A percentile compares a stretch with the other conserved stretches of the same genome.
These are phyloP conservation scores for Cairneyella variabilis DNA, from an alignment of 495 filamentous ascomycete species.

Conservation along the genomic window DNA sequence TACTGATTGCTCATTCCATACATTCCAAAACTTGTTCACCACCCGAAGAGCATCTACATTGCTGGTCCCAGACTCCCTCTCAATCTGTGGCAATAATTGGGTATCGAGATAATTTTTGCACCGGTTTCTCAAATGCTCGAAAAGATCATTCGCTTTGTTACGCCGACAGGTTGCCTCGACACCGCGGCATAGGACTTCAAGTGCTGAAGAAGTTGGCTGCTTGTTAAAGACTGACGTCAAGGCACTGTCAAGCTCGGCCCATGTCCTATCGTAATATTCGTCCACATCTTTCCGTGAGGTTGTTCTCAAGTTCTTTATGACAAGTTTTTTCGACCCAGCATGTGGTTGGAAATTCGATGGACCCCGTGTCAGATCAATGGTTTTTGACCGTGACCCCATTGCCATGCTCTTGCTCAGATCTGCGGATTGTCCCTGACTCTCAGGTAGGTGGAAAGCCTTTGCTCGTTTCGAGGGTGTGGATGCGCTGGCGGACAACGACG, in stretches of 20 bases:
- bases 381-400: not conserved
- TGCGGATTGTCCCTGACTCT: not conserved
- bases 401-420: conserved; percentile 16
- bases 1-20: conserved; percentile 77
- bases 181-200: conserved; percentile 85
- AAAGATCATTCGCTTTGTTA: conserved; percentile 61
- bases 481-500: not conserved
- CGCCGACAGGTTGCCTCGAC: conserved; percentile 87
- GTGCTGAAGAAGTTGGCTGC: conserved; percentile 56
- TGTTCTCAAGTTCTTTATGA: conserved; percentile 79
- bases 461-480: conserved; percentile 15
- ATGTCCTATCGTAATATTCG: conserved; percentile 69
- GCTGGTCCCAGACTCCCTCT: conserved; percentile 45
- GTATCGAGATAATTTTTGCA: conserved; percentile 60
- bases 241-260: conserved; percentile 67
- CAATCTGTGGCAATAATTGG: conserved; percentile 50
- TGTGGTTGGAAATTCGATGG: conserved; percentile 45
- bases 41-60: conserved; percentile 60
- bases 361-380: conserved; percentile 16
- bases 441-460: conserved; percentile 16
- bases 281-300: conserved; percentile 53
- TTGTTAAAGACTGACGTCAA: conserved; percentile 67
- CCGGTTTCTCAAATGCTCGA: conserved; percentile 53
- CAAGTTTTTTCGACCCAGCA: conserved; percentile 71
- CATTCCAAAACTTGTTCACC: conserved; percentile 67